Conservation (phyloP, 352 stramenopile genomes). For the Pythium insidiosum region DNA sequence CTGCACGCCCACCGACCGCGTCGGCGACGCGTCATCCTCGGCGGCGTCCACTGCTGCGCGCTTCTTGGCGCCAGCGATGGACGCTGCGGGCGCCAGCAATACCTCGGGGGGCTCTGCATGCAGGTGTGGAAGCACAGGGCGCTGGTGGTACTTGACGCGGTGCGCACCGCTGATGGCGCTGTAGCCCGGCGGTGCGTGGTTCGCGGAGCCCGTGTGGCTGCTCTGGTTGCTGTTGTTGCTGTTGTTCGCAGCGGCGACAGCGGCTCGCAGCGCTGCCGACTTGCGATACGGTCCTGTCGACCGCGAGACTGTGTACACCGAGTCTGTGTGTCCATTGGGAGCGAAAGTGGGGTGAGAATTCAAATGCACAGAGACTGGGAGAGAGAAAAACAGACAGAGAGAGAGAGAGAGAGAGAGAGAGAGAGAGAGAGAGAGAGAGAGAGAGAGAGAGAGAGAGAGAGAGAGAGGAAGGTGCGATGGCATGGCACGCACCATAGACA, state of each 20-base stretch:
- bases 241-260: slow-evolving; percentile 17
- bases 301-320: slow-evolving; percentile 68
- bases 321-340: no score
- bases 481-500: slow-evolving; percentile 53
- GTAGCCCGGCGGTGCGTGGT: no score
- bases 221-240: slow-evolving; percentile 22
- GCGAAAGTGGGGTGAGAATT: no score
- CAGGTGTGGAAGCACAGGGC: slow-evolving; percentile 85
- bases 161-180: slow-evolving; percentile 58
- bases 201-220: slow-evolving; percentile 24
- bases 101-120: slow-evolving; percentile 84
- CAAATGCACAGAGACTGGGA: not conserved
- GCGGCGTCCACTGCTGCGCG: slow-evolving; percentile 19
- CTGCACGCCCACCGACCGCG: slow-evolving; percentile 79
- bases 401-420: not conserved
- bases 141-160: slow-evolving; percentile 87
- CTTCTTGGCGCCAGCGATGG: slow-evolving; percentile 20
- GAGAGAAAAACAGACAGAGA: not conserved
- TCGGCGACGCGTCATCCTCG: slow-evolving; percentile 32
- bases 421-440: not conserved
- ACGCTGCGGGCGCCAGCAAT: slow-evolving; percentile 57
- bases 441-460: not conserved
- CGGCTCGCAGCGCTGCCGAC: slow-evolving; percentile 14
- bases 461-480: not conserved
- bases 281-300: slow-evolving; percentile 40